phyloP scores from a whole-genome alignment of 345 rosid species.

The Citrus medica region DNA sequence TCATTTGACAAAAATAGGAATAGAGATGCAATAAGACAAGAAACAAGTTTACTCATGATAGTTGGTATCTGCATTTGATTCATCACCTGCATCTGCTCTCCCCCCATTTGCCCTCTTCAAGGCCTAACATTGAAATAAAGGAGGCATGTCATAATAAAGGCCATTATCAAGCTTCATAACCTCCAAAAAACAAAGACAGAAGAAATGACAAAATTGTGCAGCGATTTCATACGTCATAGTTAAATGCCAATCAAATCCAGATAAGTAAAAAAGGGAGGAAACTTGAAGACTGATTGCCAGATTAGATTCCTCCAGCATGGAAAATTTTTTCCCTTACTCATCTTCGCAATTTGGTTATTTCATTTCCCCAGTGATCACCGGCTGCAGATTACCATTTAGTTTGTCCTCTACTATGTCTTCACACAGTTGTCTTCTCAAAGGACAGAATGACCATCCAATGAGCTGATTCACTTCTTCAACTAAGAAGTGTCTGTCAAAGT shows the following conservation, averaged over 20 bases:
- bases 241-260: background rate
- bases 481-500: slow-evolving; percentile 19
- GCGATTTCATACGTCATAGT: background rate
- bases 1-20: background rate
- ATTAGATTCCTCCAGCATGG: slow-evolving; percentile 8
- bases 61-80: background rate
- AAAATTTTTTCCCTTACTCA: background rate
- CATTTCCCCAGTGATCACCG: background rate
- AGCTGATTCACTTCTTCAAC: slow-evolving; percentile 24
- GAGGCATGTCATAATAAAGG: too few relatives aligned
- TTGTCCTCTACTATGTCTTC: background rate
- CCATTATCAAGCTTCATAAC: background rate
- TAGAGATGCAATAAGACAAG: background rate
- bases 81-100: slow-evolving; percentile 7
- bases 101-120: slow-evolving; percentile 1
- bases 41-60: slow-evolving; percentile 17
- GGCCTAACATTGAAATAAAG: slow-evolving; percentile 5
- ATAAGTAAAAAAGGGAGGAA: background rate
- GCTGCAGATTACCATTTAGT: background rate
- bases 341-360: background rate
- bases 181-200: background rate
- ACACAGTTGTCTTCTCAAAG: background rate
- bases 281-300: slow-evolving; percentile 12
- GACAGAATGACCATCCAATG: slow-evolving; percentile 23
- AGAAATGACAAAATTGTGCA: background rate